Conservation (phyloP, 140 eudicot genomes). For the Senecio squalidus region DNA sequence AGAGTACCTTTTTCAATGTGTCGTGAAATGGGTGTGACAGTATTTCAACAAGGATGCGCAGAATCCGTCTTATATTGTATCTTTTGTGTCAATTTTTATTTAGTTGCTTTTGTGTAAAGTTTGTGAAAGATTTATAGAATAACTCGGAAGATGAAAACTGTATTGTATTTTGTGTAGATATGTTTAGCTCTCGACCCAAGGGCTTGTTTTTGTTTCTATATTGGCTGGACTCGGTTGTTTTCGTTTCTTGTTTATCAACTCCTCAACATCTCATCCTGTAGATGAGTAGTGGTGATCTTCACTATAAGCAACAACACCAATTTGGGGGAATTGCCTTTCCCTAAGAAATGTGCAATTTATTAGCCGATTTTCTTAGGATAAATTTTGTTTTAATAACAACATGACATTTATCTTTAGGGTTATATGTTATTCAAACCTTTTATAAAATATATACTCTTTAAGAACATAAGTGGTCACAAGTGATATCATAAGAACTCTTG, state of each 20-base stretch:
- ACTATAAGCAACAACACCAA: background rate
- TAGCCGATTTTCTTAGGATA: no score
- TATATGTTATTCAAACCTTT: no score
- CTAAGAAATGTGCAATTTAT: no score
- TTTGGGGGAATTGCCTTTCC: no score
- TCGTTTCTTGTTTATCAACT: background rate
- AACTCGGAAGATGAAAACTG: conserved; percentile 19
- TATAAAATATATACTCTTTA: no score
- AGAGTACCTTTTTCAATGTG: conserved; percentile 11
- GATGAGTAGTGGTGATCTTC: background rate
- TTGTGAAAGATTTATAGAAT: conserved; percentile 31
- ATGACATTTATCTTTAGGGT: no score
- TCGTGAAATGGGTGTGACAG: conserved; percentile 10
- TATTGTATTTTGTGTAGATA: conserved; percentile 30
- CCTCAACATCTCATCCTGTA: background rate
- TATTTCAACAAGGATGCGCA: conserved; percentile 13
- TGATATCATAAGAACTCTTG: no score
- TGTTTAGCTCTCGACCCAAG: conserved; percentile 4
- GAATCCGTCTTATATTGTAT: conserved; percentile 25
- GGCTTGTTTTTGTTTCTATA: background rate
- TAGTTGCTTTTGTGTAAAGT: conserved; percentile 33
- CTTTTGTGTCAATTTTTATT: conserved; percentile 24
- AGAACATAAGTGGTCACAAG: no score
- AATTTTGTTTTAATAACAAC: no score
- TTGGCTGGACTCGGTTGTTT: background rate